These are phyloP conservation scores for Lophiotrema nucula DNA, from an alignment of 495 filamentous ascomycete genomes.

Conservation along the genomic window DNA sequence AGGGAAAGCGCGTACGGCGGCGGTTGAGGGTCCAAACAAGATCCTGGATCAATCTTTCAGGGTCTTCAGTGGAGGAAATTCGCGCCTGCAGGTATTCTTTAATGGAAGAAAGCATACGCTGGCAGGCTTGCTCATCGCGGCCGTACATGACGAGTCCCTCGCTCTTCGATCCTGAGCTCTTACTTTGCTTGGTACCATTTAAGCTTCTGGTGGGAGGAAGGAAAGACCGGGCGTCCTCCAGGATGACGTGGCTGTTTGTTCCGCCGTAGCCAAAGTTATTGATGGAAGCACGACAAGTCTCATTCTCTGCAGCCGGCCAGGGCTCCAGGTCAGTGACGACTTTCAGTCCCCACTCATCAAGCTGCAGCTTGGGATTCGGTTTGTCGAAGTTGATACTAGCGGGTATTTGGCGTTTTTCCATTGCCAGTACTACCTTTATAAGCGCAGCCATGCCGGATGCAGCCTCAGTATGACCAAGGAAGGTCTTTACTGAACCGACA, in stretches of 20 bases:
- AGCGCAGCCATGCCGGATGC: slow-evolving; percentile 40
- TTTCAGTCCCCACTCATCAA: slow-evolving; percentile 21
- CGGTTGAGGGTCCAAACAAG: no score
- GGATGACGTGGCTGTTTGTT: slow-evolving; percentile 36
- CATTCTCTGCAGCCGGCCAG: neutral
- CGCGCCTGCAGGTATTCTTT: no score
- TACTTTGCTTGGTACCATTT: no score
- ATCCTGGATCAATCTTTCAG: no score
- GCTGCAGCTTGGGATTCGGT: slow-evolving; percentile 42
- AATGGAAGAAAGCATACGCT: no score
- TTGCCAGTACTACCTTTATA: slow-evolving; percentile 39
- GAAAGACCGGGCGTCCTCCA: no score
- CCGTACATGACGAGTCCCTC: no score
- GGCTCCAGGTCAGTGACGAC: slow-evolving; percentile 3
- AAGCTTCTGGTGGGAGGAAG: no score
- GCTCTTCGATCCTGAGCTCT: no score
- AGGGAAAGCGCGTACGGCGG: no score
- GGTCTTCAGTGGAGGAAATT: no score
- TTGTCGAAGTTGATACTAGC: slow-evolving; percentile 34
- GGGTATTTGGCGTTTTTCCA: slow-evolving; percentile 42
- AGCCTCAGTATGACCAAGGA: slow-evolving; percentile 43
- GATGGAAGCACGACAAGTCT: slow-evolving; percentile 36
- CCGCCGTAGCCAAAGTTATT: slow-evolving; percentile 46
- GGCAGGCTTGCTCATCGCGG: no score
- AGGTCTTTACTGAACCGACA: slow-evolving; percentile 32